Evolutionary conservation across 2,329 filamentous ascomycete genomes (phyloP).

Genomic region (Trichoderma sp.): DNA sequence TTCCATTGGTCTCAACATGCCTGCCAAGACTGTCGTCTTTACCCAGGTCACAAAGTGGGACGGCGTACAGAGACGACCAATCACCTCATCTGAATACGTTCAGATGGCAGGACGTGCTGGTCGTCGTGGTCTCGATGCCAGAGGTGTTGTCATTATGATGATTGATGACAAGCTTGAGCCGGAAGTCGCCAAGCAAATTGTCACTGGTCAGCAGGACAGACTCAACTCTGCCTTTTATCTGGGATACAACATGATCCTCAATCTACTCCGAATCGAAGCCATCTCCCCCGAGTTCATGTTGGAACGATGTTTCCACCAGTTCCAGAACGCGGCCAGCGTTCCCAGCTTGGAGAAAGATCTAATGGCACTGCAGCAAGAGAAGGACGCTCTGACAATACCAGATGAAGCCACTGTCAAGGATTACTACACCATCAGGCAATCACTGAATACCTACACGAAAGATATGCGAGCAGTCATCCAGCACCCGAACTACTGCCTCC

Average conservation of each 20-base stretch:
- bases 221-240: constrained; percentile 97
- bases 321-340: constrained; percentile 90
- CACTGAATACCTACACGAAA: constrained; percentile 76
- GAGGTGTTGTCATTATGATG: constrained; percentile 99
- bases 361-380: constrained; percentile 71
- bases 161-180: constrained; percentile 96
- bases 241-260: constrained; percentile 99
- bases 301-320: constrained; percentile 97
- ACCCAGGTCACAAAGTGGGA: constrained; percentile 96
- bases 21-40: constrained; percentile 98
- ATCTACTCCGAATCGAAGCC: constrained; percentile 95
- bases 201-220: constrained; percentile 93
- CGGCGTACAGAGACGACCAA: constrained; percentile 72
- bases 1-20: constrained; percentile 98
- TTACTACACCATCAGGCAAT: constrained; percentile 86
- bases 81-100: constrained; percentile 94
- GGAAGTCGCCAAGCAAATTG: constrained; percentile 87
- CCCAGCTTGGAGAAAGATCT: constrained; percentile 80
- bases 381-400: constrained; percentile 69
- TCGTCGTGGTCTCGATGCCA: constrained; percentile 93
- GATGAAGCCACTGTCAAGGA: constrained; percentile 89
- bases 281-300: constrained; percentile 98
- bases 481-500: constrained; percentile 80
- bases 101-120: constrained; percentile 98
- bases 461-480: constrained; percentile 92